These are phyloP conservation scores for Phialophora chinensis DNA, from an alignment of 2,329 filamentous ascomycete genomes.

Conservation along the genomic window DNA sequence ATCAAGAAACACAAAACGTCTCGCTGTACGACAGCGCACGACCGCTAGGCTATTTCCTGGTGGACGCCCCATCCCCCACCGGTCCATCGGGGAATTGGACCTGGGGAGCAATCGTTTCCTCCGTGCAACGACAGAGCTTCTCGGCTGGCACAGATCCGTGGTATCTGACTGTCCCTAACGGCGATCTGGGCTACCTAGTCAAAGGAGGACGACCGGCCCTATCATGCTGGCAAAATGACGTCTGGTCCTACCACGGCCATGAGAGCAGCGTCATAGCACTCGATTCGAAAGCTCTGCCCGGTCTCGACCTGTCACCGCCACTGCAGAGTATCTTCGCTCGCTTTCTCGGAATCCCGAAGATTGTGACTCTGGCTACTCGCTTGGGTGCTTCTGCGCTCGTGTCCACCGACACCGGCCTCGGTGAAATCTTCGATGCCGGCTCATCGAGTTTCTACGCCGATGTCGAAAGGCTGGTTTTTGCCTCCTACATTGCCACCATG, in stretches of 20 bases:
- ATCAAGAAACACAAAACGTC: slow-evolving; percentile 7
- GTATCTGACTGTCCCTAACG: slow-evolving; percentile 14
- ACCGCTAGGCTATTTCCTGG: slow-evolving; percentile 13
- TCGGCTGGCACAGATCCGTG: slow-evolving; percentile 12
- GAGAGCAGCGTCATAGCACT: slow-evolving; percentile 8
- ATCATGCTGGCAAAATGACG: slow-evolving; percentile 22
- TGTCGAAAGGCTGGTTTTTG: slow-evolving; percentile 11
- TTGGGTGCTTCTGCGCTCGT: slow-evolving; percentile 16
- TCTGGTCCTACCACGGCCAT: slow-evolving; percentile 15
- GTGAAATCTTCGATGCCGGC: slow-evolving; percentile 13
- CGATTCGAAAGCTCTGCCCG: slow-evolving; percentile 9
- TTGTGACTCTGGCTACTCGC: slow-evolving; percentile 13
- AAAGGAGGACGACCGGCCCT: slow-evolving; percentile 12
- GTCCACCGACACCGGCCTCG: slow-evolving; percentile 14
- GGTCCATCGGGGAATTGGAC: slow-evolving; percentile 11
- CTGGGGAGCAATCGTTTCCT: slow-evolving; percentile 16
- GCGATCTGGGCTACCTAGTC: slow-evolving; percentile 6
- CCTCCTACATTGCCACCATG: slow-evolving; percentile 21
- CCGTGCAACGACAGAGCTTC: slow-evolving; percentile 16
- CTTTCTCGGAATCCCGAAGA: slow-evolving; percentile 14
- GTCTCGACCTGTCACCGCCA: neutral
- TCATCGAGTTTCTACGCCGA: slow-evolving; percentile 6
- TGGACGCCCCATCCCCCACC: neutral
- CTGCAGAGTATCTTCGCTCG: slow-evolving; percentile 13
- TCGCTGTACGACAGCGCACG: slow-evolving; percentile 18